Evolutionary conservation across 306 rosid genomes (phyloP).

Genomic region (Sesbania bispinosa): DNA sequence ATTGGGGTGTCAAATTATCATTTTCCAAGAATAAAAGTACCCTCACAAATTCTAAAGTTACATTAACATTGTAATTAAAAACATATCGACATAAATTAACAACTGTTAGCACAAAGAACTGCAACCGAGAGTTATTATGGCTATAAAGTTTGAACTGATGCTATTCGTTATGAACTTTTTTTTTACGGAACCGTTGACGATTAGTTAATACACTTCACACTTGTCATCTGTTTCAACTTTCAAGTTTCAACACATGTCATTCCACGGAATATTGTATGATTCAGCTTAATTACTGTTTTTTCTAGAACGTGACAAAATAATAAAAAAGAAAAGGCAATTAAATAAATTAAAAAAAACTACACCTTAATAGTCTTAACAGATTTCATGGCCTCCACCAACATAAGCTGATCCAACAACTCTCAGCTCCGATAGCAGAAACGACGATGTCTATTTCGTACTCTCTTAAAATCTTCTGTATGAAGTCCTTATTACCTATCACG

Average conservation of each 20-base stretch:
- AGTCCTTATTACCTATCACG: slow-evolving; percentile 39
- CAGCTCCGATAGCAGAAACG: slow-evolving; percentile 58
- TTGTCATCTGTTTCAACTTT: background rate
- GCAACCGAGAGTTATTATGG: background rate
- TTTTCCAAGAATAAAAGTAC: background rate
- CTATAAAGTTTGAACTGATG: background rate
- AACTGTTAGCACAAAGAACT: background rate
- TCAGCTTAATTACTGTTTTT: background rate
- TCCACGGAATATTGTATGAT: too few species aligned
- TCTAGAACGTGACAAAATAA: background rate
- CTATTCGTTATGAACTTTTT: background rate
- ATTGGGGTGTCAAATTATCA: too few species aligned
- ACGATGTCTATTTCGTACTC: slow-evolving; percentile 61
- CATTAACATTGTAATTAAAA: background rate
- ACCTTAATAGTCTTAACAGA: slow-evolving; percentile 57
- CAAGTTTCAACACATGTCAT: background rate
- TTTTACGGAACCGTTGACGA: background rate
- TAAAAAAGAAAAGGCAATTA: background rate
- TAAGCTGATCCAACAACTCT: slow-evolving; percentile 48
- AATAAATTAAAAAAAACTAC: background rate
- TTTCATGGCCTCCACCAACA: slow-evolving; percentile 55
- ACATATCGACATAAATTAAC: background rate
- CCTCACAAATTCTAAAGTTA: background rate
- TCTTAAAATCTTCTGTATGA: slow-evolving; percentile 47
- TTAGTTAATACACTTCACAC: background rate